Evolutionary conservation across 345 rosid genomes (phyloP).

Genomic region (Schrenkiella parvula): DNA sequence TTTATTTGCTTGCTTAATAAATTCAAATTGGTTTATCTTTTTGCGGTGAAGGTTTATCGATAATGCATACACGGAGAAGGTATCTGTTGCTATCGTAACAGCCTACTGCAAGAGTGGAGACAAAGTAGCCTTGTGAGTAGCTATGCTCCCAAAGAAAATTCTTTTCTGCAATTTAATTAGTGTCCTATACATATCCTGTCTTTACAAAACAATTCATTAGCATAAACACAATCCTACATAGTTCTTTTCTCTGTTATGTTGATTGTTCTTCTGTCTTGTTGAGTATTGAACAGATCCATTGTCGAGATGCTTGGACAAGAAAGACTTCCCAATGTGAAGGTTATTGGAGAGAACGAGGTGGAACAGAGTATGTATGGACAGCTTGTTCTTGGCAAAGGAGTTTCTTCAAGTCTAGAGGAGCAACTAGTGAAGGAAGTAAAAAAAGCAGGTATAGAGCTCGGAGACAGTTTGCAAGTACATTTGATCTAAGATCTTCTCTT

Average conservation of each 20-base stretch:
- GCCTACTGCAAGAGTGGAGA: conserved; percentile 75
- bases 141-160: neutral
- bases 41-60: conserved; percentile 67
- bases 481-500: neutral
- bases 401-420: conserved; percentile 63
- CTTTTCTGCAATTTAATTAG: neutral
- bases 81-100: conserved; percentile 60
- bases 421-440: conserved; percentile 71
- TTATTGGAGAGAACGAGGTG: conserved; percentile 63
- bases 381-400: conserved; percentile 58
- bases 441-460: conserved; percentile 54
- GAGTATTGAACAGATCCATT: conserved; percentile 45
- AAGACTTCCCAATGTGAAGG: conserved; percentile 54
- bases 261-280: neutral
- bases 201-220: neutral
- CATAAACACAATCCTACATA: neutral
- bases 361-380: conserved; percentile 78
- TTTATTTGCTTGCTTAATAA: neutral
- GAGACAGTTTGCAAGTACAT: neutral
- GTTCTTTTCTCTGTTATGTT: neutral
- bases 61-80: conserved; percentile 53
- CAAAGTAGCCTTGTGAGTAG: conserved; percentile 59
- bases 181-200: neutral
- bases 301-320: conserved; percentile 75
- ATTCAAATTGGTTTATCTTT: neutral